phyloP scores from a whole-genome alignment of 305 asterid genomes.

The Withania somnifera region DNA sequence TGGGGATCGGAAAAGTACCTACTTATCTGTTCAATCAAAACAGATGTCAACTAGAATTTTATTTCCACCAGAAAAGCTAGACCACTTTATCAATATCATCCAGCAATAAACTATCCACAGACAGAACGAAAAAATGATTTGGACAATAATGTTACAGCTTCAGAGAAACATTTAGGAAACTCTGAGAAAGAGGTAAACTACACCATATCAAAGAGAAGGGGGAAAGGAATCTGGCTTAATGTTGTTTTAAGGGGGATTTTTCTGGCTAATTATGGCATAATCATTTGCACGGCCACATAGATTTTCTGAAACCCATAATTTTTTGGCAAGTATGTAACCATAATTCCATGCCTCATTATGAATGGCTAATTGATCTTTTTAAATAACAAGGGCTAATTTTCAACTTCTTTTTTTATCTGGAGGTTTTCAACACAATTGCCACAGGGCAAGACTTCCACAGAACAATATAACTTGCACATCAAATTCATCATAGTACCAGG shows the following conservation, averaged over 20 bases:
- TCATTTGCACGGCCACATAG: not conserved
- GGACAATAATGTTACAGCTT: not conserved
- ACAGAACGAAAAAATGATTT: not conserved
- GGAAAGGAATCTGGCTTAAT: not conserved
- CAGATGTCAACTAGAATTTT: not conserved
- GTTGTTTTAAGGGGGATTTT: not conserved
- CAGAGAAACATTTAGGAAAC: not conserved
- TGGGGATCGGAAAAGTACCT: conserved; percentile 43
- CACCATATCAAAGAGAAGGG: not conserved
- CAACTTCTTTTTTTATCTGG: not conserved
- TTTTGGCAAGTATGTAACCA: not conserved
- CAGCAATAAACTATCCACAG: not conserved
- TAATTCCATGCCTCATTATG: not conserved
- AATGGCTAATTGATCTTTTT: not conserved
- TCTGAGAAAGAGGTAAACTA: not conserved
- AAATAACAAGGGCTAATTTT: not conserved
- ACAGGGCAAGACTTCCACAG: not conserved
- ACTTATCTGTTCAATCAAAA: conserved; percentile 24
- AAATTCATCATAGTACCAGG: not conserved
- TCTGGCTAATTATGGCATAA: not conserved
- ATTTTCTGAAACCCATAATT: not conserved
- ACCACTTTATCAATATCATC: not conserved
- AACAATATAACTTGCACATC: not conserved
- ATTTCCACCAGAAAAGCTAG: not conserved
- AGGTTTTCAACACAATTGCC: not conserved